A percentile compares a stretch with the other conserved stretches of the same genome.
Conservation (phyloP, 2,329 filamentous ascomycete genomes). For the Aspergillus neoniger region DNA sequence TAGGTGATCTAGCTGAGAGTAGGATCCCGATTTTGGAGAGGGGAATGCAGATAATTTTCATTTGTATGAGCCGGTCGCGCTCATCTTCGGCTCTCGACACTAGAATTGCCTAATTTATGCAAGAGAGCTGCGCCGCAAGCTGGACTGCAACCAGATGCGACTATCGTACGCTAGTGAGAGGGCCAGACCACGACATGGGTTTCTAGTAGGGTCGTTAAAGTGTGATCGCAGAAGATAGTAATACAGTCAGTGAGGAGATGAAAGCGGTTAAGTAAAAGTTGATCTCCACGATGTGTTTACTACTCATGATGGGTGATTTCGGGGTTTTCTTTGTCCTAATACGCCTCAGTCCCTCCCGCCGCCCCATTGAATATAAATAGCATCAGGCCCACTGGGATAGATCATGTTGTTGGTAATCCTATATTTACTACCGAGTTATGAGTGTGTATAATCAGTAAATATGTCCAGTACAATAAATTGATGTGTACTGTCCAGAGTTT, state of each 20-base stretch:
- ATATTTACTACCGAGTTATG: too few relatives aligned
- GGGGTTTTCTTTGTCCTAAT: background rate
- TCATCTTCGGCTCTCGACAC: background rate
- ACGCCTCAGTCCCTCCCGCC: background rate
- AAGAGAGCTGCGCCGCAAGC: background rate
- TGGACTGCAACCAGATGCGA: background rate
- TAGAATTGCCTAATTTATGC: background rate
- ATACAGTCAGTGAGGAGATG: background rate
- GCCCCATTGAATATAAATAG: too few relatives aligned
- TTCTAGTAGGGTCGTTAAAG: too few relatives aligned
- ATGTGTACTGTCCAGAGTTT: too few relatives aligned
- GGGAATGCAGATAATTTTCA: background rate
- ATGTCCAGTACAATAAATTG: too few relatives aligned
- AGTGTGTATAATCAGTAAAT: too few relatives aligned
- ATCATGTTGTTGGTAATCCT: too few relatives aligned
- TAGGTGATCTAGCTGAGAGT: background rate
- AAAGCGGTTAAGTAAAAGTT: background rate
- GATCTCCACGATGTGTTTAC: background rate
- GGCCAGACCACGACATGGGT: too few relatives aligned
- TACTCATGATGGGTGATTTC: background rate
- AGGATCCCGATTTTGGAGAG: background rate
- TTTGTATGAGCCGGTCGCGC: background rate
- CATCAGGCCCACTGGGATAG: too few relatives aligned
- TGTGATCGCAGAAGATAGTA: too few relatives aligned
- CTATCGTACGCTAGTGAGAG: too few relatives aligned